phyloP scores from a whole-genome alignment of 352 stramenopile species.

The Phytophthora macrochlamydospora region DNA sequence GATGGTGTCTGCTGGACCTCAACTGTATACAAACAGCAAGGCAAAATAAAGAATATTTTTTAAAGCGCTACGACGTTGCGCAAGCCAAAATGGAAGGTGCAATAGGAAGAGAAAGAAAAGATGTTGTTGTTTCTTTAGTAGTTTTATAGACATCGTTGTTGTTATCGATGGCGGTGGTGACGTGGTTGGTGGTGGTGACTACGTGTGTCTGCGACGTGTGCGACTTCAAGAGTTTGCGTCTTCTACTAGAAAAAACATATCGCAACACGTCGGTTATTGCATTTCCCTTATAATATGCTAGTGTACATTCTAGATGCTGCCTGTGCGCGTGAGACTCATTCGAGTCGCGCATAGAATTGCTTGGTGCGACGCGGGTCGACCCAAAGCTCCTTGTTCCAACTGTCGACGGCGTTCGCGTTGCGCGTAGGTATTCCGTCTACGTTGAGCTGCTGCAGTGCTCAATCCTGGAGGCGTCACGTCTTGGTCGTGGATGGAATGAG shows the following conservation, averaged over 20 bases:
- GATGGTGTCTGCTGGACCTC: too few relatives aligned
- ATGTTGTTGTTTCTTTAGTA: too few relatives aligned
- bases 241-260: not conserved
- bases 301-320: slow-evolving; percentile 29
- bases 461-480: slow-evolving; percentile 18
- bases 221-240: not conserved
- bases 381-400: slow-evolving; percentile 22
- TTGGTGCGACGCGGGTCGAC: slow-evolving; percentile 28
- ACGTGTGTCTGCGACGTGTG: too few relatives aligned
- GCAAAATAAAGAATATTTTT: too few relatives aligned
- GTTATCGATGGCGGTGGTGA: too few relatives aligned
- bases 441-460: slow-evolving; percentile 21
- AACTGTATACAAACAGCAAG: too few relatives aligned
- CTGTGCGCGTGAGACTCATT: slow-evolving; percentile 20
- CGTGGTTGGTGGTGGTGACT: too few relatives aligned
- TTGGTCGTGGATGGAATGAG: slow-evolving; percentile 18
- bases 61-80: too few relatives aligned
- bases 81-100: too few relatives aligned
- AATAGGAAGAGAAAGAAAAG: too few relatives aligned
- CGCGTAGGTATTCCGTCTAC: slow-evolving; percentile 22
- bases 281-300: not conserved
- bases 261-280: not conserved
- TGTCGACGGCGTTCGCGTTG: slow-evolving; percentile 20
- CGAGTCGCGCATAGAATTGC: slow-evolving; percentile 12
- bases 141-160: too few relatives aligned